phyloP scores from a whole-genome alignment of 2,329 filamentous ascomycete genomes.

The Neonectria hederae region DNA sequence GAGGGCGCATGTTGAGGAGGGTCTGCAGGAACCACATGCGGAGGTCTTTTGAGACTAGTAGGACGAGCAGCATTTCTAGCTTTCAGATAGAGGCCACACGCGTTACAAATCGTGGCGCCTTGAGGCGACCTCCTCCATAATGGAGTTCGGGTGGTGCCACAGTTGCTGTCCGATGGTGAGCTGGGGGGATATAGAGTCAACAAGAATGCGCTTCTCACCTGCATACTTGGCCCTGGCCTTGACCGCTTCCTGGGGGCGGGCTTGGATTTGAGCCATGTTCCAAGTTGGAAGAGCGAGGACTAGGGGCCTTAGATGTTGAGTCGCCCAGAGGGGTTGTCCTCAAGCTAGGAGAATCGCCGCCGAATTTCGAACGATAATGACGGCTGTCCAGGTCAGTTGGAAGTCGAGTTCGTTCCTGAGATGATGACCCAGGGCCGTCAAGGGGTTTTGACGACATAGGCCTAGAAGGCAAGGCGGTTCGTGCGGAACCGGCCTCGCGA shows the following conservation, averaged over 20 bases:
- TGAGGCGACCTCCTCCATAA: conserved; percentile 93
- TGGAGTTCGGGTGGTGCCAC: conserved; percentile 90
- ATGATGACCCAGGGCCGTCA: conserved; percentile 31
- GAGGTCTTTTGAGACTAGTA: conserved; percentile 85
- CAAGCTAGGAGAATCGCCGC: conserved; percentile 41
- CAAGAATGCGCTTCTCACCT: conserved; percentile 60
- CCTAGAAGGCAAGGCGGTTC: conserved; percentile 52
- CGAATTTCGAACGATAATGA: conserved; percentile 31
- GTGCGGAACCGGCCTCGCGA: conserved; percentile 44
- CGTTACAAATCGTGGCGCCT: conserved; percentile 96
- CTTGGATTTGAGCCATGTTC: conserved; percentile 36
- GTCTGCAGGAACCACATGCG: conserved; percentile 58
- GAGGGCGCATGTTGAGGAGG: conserved; percentile 54
- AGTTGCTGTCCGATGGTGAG: conserved; percentile 72
- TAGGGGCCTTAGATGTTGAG: conserved; percentile 42
- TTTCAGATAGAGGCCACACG: conserved; percentile 94
- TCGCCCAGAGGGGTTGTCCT: conserved; percentile 41
- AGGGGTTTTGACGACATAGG: conserved; percentile 48
- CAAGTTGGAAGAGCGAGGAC: conserved; percentile 39
- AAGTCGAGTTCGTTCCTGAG: conserved; percentile 37
- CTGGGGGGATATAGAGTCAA: neutral
- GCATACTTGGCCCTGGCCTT: conserved; percentile 72
- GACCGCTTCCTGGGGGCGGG: conserved; percentile 37
- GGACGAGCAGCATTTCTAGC: conserved; percentile 91
- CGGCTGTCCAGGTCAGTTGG: conserved; percentile 37